These are phyloP conservation scores for Onygena corvina DNA, from an alignment of 2,329 filamentous ascomycete species.

Conservation along the genomic window DNA sequence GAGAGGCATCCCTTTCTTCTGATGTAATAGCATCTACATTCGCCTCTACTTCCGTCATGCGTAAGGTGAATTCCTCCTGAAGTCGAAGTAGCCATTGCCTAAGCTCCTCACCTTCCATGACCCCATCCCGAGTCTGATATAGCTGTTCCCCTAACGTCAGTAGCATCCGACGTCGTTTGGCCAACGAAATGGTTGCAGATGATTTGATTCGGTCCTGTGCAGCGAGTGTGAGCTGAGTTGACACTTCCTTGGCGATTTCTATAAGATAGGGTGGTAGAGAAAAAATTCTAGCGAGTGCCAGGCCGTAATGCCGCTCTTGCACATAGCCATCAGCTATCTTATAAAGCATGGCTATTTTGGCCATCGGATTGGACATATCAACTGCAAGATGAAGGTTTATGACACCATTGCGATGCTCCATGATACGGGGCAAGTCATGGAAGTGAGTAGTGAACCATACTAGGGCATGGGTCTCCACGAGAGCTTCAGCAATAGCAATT, in stretches of 20 bases:
- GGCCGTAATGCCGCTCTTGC: conserved; percentile 64
- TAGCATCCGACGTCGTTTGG: conserved; percentile 59
- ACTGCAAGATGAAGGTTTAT: conserved; percentile 71
- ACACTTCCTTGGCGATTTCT: conserved; percentile 54
- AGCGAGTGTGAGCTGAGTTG: conserved; percentile 48
- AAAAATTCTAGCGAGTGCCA: conserved; percentile 65
- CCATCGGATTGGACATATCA: conserved; percentile 45
- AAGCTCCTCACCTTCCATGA: conserved; percentile 53
- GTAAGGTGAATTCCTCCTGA: conserved; percentile 60
- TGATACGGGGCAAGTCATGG: conserved; percentile 62
- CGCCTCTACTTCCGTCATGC: conserved; percentile 47
- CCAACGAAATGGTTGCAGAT: conserved; percentile 47
- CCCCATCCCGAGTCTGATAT: conserved; percentile 52
- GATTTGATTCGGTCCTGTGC: conserved; percentile 47
- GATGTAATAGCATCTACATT: conserved; percentile 30
- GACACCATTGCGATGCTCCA: conserved; percentile 64
- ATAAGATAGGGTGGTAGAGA: conserved; percentile 59
- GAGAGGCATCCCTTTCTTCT: conserved; percentile 47
- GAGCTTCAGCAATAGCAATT: conserved; percentile 74
- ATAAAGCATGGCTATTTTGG: conserved; percentile 77
- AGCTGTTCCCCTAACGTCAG: conserved; percentile 62
- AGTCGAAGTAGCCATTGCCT: conserved; percentile 52
- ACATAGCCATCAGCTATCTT: conserved; percentile 62
- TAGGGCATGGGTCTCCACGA: conserved; percentile 64
- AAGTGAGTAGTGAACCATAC: conserved; percentile 97